These are phyloP conservation scores for Aspergillus quadrilineatus DNA, from an alignment of 2,329 filamentous ascomycete species.

Conservation along the genomic window DNA sequence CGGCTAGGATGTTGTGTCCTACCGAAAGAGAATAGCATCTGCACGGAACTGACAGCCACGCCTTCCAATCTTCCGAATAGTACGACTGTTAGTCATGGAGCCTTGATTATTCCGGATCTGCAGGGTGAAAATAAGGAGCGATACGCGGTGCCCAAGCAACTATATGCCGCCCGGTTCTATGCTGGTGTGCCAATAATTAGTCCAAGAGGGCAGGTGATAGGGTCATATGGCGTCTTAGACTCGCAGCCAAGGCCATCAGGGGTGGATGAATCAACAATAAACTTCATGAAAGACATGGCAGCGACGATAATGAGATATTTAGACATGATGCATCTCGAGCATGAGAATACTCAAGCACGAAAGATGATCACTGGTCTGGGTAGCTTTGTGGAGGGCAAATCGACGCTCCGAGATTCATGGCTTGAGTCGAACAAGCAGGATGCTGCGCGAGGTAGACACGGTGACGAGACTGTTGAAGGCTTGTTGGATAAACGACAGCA, in stretches of 20 bases:
- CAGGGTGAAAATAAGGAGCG: neutral
- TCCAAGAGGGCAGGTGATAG: conserved; percentile 55
- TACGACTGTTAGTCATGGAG: neutral
- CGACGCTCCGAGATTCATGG: conserved; percentile 29
- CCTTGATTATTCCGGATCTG: neutral
- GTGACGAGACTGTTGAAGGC: conserved; percentile 17
- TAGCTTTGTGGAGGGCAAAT: conserved; percentile 51
- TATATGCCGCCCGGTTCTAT: conserved; percentile 46
- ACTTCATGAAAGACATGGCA: conserved; percentile 59
- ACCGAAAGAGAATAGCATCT: conserved; percentile 28
- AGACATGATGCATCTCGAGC: conserved; percentile 52
- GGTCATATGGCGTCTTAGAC: conserved; percentile 59
- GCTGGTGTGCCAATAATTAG: conserved; percentile 60
- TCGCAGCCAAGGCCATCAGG: conserved; percentile 43
- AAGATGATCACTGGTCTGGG: conserved; percentile 58
- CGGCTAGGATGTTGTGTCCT: conserved; percentile 32
- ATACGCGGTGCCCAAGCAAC: conserved; percentile 16
- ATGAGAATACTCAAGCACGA: conserved; percentile 54
- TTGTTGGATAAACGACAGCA: conserved; percentile 26
- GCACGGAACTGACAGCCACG: conserved; percentile 21
- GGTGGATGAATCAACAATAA: conserved; percentile 40
- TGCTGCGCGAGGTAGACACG: conserved; percentile 11
- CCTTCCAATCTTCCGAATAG: neutral
- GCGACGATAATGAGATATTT: conserved; percentile 59
- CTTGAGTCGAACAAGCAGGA: conserved; percentile 18